Conservation (phyloP, 305 asterid species). For the Plantago coronopus region DNA sequence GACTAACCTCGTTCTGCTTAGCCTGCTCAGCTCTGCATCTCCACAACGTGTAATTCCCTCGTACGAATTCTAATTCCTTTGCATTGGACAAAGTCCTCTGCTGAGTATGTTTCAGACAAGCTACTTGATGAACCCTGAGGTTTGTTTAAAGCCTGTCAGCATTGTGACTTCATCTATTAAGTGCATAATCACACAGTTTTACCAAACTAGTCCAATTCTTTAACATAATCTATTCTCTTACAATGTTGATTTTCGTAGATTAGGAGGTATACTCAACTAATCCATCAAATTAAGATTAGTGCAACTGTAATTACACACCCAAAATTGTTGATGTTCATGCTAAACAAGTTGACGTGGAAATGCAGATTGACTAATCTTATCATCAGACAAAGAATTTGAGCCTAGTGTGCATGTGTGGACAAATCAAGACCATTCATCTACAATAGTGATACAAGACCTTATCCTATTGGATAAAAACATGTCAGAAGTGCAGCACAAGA, state of each 20-base stretch:
- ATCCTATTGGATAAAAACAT: slow-evolving; percentile 13
- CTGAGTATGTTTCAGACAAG: slow-evolving; percentile 25
- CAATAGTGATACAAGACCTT: background rate
- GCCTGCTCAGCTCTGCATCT: slow-evolving; percentile 37
- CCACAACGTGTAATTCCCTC: slow-evolving; percentile 19
- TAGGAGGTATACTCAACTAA: too few relatives aligned
- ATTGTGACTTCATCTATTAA: slow-evolving; percentile 1
- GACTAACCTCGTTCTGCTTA: slow-evolving; percentile 19
- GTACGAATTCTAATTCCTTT: slow-evolving; percentile 26
- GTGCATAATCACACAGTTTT: background rate
- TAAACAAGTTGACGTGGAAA: too few relatives aligned
- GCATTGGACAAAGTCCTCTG: slow-evolving; percentile 23
- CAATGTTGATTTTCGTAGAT: background rate
- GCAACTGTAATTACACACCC: too few relatives aligned
- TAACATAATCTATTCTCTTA: too few relatives aligned
- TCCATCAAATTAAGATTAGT: too few relatives aligned
- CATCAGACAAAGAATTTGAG: background rate
- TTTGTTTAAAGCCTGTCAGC: slow-evolving; percentile 9
- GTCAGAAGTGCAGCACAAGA: background rate
- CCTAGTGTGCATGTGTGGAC: background rate
- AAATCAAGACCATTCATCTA: slow-evolving; percentile 14
- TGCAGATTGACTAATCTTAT: background rate
- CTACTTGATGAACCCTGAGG: slow-evolving; percentile 43
- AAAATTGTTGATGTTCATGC: too few relatives aligned
- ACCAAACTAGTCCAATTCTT: background rate